Evolutionary conservation across 2,329 filamentous ascomycete species (phyloP).

Genomic region (Camptophora hylomeconis): DNA sequence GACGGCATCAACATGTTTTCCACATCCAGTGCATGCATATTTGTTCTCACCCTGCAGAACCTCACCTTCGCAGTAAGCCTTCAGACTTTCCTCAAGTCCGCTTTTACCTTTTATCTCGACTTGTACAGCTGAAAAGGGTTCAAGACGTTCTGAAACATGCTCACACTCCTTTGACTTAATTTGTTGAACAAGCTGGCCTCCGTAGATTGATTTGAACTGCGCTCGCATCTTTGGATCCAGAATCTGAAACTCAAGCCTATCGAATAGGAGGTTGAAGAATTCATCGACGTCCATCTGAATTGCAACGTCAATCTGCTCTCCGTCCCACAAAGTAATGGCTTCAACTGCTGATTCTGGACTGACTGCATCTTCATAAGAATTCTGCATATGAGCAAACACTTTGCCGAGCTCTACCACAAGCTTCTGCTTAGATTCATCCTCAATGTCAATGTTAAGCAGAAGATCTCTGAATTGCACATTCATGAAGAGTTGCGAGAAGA

Average conservation of each 20-base stretch:
- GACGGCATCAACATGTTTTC: conserved; percentile 79
- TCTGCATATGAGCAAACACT: conserved; percentile 77
- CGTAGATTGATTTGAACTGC: conserved; percentile 70
- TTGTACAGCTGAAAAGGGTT: conserved; percentile 88
- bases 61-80: conserved; percentile 92
- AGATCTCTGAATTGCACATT: conserved; percentile 78
- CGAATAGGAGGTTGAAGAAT: conserved; percentile 89
- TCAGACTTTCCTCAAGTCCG: conserved; percentile 70
- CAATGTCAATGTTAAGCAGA: conserved; percentile 49
- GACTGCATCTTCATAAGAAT: conserved; percentile 58
- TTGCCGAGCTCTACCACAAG: conserved; percentile 67
- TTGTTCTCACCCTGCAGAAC: conserved; percentile 97
- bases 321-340: conserved; percentile 71
- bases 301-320: conserved; percentile 68
- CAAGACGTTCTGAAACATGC: conserved; percentile 80
- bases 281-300: conserved; percentile 98
- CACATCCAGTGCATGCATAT: conserved; percentile 89
- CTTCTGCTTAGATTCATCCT: conserved; percentile 46
- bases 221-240: conserved; percentile 53
- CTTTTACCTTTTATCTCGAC: conserved; percentile 91
- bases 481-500: conserved; percentile 93
- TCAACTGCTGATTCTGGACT: conserved; percentile 61
- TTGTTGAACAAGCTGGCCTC: conserved; percentile 83
- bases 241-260: conserved; percentile 79
- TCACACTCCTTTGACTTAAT: conserved; percentile 89